Base-by-base conservation (phyloP, 495 filamentous ascomycete species). In the Aspergillus homomorphus region DNA sequence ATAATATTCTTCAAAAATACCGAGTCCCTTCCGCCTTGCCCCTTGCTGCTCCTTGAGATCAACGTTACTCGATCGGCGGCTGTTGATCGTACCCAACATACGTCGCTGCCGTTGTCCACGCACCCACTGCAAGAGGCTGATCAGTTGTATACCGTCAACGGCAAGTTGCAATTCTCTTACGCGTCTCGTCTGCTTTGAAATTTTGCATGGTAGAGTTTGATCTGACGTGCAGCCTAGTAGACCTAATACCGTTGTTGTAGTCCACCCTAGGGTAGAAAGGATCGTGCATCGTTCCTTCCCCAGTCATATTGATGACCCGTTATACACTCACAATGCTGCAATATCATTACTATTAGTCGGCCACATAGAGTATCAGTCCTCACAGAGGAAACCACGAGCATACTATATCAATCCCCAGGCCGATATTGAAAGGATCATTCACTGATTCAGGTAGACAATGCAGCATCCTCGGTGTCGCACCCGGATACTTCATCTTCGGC, bases 231-330 rank as follows among this genome's bases (percentile, higher is more conserved):
- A 60, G n/a, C 51, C 63, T 21, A 61, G 59, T 42, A 73, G 18
- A 1, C 67, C 66, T 1, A 56, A 60, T 0, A 73, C 60, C 0
- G 66, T 73, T 0, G 49, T 69, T 57, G 45, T 75, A 73, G 44
- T 68, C 62, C 2, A 71, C 61, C 0, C 70, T 69, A 53, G 80
- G 77, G 65, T 82, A 81, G 53, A 82, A 78, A 0, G 81, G 6
- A 80, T 69, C 3, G 76, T 78, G 58, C 77, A 81, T 18, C 80
- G 69, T 42, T 80, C 73, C n/a, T 6, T 69, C 62, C 2, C 72
- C 72, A 1, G 75, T 72, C 3, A 73, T 58, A 64, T 82, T 82
- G n/a, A 75, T 68, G 0, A 80, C 80, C 0, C 80, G 76, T 77
- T 59, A 78, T 73, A 64, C 75, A 80, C 62, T 81, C 78, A 56